phyloP scores from a whole-genome alignment of 441 rosid species.

The Biscutella laevigata region DNA sequence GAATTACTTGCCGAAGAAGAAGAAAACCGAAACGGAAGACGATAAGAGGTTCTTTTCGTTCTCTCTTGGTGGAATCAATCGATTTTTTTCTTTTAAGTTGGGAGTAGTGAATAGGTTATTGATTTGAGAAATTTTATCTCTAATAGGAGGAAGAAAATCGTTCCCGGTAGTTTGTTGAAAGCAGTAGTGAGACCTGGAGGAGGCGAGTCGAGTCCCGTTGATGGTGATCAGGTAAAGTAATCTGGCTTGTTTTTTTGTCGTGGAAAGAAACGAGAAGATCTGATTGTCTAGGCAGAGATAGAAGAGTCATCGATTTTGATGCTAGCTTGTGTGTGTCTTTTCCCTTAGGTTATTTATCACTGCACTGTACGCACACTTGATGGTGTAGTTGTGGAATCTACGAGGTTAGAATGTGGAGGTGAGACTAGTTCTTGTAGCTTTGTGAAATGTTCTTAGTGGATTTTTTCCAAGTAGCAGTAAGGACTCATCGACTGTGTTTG shows the following conservation, averaged over 20 bases:
- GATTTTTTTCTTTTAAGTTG: neutral
- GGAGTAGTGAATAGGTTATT: neutral
- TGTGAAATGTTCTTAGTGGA: too few species aligned
- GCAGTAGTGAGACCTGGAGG: conserved; percentile 89
- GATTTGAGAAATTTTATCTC: neutral
- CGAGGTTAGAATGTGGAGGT: conserved; percentile 78
- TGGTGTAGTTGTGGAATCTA: conserved; percentile 76
- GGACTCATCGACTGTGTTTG: conserved; percentile 8
- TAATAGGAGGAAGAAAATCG: conserved; percentile 76
- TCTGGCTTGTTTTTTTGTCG: neutral
- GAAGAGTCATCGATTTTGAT: neutral
- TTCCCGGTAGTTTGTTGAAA: conserved; percentile 85
- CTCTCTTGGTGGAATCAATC: neutral
- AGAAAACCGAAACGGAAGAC: conserved; percentile 30
- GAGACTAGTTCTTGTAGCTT: too few species aligned
- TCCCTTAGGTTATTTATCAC: conserved; percentile 63
- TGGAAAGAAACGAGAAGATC: too few species aligned
- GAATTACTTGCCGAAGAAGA: conserved; percentile 23
- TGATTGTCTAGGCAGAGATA: neutral
- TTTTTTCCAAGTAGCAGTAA: too few species aligned
- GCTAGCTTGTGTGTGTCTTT: neutral
- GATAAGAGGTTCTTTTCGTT: conserved; percentile 22
- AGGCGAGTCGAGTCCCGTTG: conserved; percentile 70
- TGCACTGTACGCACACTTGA: conserved; percentile 77
- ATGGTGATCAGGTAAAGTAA: conserved; percentile 84